phyloP scores from a whole-genome alignment of 2,329 filamentous ascomycete species.

The Fusarium aywerte region DNA sequence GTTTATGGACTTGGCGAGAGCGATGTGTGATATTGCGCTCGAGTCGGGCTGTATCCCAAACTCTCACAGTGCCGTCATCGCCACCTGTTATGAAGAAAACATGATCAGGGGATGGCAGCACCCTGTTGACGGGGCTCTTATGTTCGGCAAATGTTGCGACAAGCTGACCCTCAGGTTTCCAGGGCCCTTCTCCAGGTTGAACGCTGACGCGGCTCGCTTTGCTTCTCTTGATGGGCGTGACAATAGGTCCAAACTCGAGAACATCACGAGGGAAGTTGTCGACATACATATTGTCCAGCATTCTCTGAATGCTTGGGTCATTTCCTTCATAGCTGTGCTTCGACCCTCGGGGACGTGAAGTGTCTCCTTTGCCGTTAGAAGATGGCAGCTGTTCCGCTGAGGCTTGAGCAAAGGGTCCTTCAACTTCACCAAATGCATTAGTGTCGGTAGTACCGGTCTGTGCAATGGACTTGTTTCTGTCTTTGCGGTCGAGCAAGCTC shows the following conservation, averaged over 20 bases:
- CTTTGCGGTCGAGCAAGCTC: constrained; percentile 67
- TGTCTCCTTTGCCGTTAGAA: constrained; percentile 44
- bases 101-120: constrained; percentile 88
- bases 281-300: constrained; percentile 86
- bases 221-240: constrained; percentile 72
- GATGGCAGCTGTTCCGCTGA: constrained; percentile 38
- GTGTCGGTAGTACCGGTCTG: constrained; percentile 69
- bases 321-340: constrained; percentile 89
- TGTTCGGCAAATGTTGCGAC: constrained; percentile 93
- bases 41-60: constrained; percentile 91
- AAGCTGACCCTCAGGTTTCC: constrained; percentile 85
- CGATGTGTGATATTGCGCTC: constrained; percentile 92
- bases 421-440: constrained; percentile 70
- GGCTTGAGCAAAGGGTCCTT: constrained; percentile 62
- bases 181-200: constrained; percentile 61
- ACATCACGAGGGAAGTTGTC: constrained; percentile 75
- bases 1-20: constrained; percentile 85
- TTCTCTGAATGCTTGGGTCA: constrained; percentile 73
- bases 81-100: constrained; percentile 94
- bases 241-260: constrained; percentile 80
- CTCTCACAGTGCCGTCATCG: constrained; percentile 88
- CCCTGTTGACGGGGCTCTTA: constrained; percentile 80
- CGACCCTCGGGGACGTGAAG: constrained; percentile 57
- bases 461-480: constrained; percentile 66
- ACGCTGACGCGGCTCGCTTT: constrained; percentile 64